Conservation (phyloP, 1,139 yeast genomes). For the Scheffersomyces lignicola region DNA sequence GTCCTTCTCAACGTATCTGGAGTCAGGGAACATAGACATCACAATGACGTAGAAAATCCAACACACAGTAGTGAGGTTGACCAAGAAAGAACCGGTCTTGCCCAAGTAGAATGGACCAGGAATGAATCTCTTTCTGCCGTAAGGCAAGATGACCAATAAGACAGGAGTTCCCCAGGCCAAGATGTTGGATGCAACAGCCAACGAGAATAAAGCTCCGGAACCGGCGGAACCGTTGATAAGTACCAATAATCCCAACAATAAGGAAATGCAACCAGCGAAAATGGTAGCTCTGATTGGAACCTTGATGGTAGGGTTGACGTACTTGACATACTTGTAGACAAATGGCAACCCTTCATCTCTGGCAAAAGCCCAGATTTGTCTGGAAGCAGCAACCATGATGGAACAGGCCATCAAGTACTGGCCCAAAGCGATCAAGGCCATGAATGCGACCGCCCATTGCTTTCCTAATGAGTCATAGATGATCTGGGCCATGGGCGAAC, state of each 20-base stretch:
- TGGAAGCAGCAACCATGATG: conserved; percentile 34
- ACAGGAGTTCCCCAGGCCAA: conserved; percentile 44
- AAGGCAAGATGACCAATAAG: conserved; percentile 37
- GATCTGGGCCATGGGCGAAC: conserved; percentile 65
- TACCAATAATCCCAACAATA: conserved; percentile 57
- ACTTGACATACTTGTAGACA: conserved; percentile 45
- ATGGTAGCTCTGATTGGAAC: conserved; percentile 65
- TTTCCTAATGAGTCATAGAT: conserved; percentile 66
- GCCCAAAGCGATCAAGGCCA: conserved; percentile 58
- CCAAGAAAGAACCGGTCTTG: conserved; percentile 34
- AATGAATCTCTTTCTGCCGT: conserved; percentile 44
- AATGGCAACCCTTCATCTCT: conserved; percentile 46
- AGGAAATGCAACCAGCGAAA: conserved; percentile 48
- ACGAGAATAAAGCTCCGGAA: conserved; percentile 53
- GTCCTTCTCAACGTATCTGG: conserved; percentile 22
- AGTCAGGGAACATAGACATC: conserved; percentile 40
- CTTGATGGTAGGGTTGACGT: conserved; percentile 49
- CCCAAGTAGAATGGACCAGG: conserved; percentile 73
- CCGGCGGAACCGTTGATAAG: conserved; percentile 59
- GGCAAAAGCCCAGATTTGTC: conserved; percentile 42
- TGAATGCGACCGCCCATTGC: conserved; percentile 67
- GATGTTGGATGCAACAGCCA: conserved; percentile 47
- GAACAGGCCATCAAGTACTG: conserved; percentile 65
- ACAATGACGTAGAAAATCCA: conserved; percentile 34
- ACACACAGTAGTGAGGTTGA: conserved; percentile 21